Conservation (phyloP, 768 basidiomycete species). For the Pleurotus eryngii region DNA sequence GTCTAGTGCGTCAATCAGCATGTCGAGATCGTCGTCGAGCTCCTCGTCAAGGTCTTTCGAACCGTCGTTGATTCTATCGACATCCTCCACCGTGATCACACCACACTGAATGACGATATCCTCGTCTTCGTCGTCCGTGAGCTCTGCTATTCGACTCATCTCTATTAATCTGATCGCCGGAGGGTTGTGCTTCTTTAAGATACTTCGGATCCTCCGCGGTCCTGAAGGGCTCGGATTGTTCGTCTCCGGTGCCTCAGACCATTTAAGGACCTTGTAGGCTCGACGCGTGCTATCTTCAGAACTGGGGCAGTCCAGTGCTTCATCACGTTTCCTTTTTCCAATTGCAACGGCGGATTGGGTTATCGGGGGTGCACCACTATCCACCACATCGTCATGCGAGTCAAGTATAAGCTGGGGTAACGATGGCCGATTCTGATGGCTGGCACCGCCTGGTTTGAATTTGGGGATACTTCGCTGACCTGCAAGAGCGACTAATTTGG, state of each 20-base stretch:
- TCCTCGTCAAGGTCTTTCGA: slow-evolving; percentile 3
- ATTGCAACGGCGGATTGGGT: not conserved
- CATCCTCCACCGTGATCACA: not conserved
- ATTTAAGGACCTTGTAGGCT: slow-evolving; percentile 1
- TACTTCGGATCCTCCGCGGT: not conserved
- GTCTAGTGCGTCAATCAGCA: slow-evolving; percentile 5
- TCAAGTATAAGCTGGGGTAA: not conserved
- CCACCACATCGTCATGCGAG: not conserved
- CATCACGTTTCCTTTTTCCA: slow-evolving; percentile 4
- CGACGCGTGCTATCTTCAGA: not conserved
- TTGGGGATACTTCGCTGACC: not conserved
- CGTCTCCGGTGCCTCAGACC: not conserved
- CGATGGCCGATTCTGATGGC: not conserved
- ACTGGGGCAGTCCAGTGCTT: not conserved
- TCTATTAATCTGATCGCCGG: slow-evolving; percentile 1
- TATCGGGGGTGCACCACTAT: not conserved
- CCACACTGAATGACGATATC: not conserved
- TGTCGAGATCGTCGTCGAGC: slow-evolving; percentile 4
- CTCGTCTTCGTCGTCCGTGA: not conserved
- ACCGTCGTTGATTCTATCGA: slow-evolving; percentile 3
- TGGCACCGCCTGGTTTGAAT: not conserved
- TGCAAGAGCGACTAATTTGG: not conserved
- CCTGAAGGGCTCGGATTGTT: not conserved
- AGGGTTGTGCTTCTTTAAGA: slow-evolving; percentile 6
- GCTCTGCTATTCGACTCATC: slow-evolving; percentile 8